phyloP scores from a whole-genome alignment of 2,329 filamentous ascomycete genomes.

The Ceratocystis lukuohia region DNA sequence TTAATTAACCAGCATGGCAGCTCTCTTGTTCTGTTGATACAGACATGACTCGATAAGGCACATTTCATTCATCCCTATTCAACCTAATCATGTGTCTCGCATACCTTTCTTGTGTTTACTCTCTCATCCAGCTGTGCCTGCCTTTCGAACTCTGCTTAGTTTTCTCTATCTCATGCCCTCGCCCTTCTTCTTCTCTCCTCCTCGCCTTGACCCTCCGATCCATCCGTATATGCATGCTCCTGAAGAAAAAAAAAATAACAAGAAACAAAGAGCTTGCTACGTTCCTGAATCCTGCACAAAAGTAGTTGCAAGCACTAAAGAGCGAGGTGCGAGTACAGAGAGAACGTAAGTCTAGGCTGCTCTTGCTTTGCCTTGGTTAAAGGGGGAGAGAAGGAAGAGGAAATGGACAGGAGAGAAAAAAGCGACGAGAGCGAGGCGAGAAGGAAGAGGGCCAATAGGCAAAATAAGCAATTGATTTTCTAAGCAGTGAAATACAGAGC shows the following conservation, averaged over 20 bases:
- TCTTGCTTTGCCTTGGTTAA: not conserved
- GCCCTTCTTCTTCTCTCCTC: not conserved
- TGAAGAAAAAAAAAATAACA: not conserved
- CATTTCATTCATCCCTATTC: no score
- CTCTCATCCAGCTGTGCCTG: not conserved
- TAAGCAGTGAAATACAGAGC: not conserved
- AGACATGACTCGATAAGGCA: no score
- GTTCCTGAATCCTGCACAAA: not conserved
- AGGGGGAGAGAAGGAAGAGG: not conserved
- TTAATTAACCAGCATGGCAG: not conserved
- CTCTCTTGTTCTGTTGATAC: no score
- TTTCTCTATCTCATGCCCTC: not conserved
- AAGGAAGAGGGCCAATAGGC: not conserved
- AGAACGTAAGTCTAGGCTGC: not conserved
- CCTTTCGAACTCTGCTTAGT: not conserved
- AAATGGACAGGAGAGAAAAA: no score
- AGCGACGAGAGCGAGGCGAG: not conserved
- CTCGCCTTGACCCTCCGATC: not conserved
- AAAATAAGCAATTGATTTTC: not conserved
- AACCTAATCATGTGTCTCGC: no score
- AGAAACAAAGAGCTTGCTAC: not conserved
- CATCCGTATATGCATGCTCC: constrained; percentile 6
- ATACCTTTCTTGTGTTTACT: no score
- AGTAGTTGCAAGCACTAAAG: constrained; percentile 4
- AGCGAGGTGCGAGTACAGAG: not conserved